Conservation (phyloP, 108 stramenopile genomes). For the Cyclotella baltica region DNA sequence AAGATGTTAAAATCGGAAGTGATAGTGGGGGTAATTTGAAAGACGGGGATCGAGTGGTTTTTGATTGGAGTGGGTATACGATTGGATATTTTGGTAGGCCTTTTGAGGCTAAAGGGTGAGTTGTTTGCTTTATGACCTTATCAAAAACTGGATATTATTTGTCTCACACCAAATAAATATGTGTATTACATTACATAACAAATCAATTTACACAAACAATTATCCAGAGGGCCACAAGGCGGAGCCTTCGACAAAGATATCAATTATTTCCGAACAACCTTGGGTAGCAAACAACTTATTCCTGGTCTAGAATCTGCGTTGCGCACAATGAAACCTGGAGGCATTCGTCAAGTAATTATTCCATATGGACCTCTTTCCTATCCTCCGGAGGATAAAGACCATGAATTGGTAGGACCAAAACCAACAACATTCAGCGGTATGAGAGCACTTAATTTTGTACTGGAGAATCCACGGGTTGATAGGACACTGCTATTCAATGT, state of each 20-base stretch:
- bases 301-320: conserved; percentile 84
- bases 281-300: conserved; percentile 77
- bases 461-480: conserved; percentile 91
- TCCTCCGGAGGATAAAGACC: conserved; percentile 70
- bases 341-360: conserved; percentile 91
- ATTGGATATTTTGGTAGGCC: conserved; percentile 94
- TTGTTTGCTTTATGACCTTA: conserved; percentile 13
- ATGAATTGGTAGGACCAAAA: conserved; percentile 90
- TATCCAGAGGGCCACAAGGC: conserved; percentile 63
- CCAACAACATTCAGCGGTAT: conserved; percentile 89
- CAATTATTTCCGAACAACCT: conserved; percentile 79
- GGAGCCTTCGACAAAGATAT: conserved; percentile 94
- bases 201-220: neutral
- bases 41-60: conserved; percentile 88
- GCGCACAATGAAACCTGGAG: conserved; percentile 80
- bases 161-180: neutral
- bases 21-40: conserved; percentile 28
- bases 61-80: conserved; percentile 97
- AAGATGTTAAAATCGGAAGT: conserved; percentile 72
- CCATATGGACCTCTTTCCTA: conserved; percentile 81
- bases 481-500: conserved; percentile 92
- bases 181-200: neutral
- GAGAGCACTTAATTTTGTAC: conserved; percentile 93
- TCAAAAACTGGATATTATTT: neutral
- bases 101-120: conserved; percentile 89